Conservation (phyloP, 176 grass and related monocot species). For the Oryza coarctata region DNA sequence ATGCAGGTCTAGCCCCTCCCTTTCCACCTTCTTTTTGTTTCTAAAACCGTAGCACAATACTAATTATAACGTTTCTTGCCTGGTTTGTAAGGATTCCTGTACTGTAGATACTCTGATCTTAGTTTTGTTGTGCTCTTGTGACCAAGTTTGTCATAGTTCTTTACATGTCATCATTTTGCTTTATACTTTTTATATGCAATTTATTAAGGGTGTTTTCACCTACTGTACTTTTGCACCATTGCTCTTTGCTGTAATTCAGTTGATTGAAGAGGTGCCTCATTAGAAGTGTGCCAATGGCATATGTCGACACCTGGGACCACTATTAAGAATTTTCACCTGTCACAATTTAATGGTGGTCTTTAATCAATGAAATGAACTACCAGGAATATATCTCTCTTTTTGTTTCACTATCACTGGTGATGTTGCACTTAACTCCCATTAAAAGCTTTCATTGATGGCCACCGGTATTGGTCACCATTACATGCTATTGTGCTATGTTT, state of each 20-base stretch:
- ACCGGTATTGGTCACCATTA: slow-evolving; percentile 3
- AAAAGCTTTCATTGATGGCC: slow-evolving; percentile 6
- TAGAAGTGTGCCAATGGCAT: slow-evolving; percentile 29
- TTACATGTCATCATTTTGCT: not conserved
- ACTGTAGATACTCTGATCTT: slow-evolving; percentile 16
- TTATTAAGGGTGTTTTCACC: not conserved
- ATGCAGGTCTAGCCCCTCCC: not conserved
- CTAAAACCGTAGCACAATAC: slow-evolving; percentile 19
- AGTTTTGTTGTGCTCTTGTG: slow-evolving; percentile 6
- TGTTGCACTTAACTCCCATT: slow-evolving; percentile 37
- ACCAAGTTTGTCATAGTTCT: not conserved
- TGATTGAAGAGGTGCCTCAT: slow-evolving; percentile 8
- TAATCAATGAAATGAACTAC: slow-evolving; percentile 42
- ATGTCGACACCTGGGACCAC: slow-evolving; percentile 51
- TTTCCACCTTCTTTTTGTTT: not conserved
- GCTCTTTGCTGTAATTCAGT: not conserved
- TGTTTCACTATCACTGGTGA: slow-evolving; percentile 44
- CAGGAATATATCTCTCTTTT: slow-evolving; percentile 55
- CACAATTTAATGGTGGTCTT: slow-evolving; percentile 41
- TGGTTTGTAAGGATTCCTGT: not conserved
- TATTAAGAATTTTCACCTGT: slow-evolving; percentile 34
- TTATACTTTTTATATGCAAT: slow-evolving; percentile 11
- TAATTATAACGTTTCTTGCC: slow-evolving; percentile 10
- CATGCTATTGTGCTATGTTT: not conserved
- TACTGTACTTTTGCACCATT: slow-evolving; percentile 1